phyloP scores from a whole-genome alignment of 257 asterid species.

The Solanum pinnatisectum region DNA sequence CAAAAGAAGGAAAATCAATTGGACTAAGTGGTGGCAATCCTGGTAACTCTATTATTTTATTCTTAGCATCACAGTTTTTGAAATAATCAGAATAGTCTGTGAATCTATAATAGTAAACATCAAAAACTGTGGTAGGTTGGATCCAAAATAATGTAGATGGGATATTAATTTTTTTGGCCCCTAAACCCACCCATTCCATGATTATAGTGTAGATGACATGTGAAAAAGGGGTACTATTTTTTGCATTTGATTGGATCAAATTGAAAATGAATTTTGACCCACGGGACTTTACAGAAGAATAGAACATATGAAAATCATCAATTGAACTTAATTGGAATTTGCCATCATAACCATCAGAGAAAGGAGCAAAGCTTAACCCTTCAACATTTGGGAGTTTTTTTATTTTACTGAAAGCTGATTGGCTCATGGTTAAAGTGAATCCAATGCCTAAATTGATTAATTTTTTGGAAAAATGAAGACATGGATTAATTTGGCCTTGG shows the following conservation, averaged over 20 bases:
- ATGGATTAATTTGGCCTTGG: constrained; percentile 18
- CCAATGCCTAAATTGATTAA: not conserved
- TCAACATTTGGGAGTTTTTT: not conserved
- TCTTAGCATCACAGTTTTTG: not conserved
- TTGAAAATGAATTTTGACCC: not conserved
- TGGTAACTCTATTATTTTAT: not conserved
- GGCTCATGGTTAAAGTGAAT: not conserved
- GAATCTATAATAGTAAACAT: constrained; percentile 1
- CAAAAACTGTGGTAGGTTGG: constrained; percentile 3
- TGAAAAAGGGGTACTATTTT: not conserved
- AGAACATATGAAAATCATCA: not conserved
- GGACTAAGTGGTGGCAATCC: not conserved
- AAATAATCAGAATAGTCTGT: not conserved
- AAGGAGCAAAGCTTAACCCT: not conserved
- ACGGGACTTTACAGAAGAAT: not conserved
- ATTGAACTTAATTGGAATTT: not conserved
- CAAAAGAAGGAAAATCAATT: not conserved
- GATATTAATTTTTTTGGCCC: not conserved
- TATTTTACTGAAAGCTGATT: not conserved
- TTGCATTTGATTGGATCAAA: not conserved
- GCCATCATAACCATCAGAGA: constrained; percentile 2
- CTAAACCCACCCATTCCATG: not conserved
- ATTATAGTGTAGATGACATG: not conserved
- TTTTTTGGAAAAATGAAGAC: constrained; percentile 3
- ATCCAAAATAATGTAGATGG: not conserved